Percentiles rank a stretch among this genome's conserved stretches.
Conservation (phyloP, 2,329 filamentous ascomycete species). For the Corynespora cassiicola region DNA sequence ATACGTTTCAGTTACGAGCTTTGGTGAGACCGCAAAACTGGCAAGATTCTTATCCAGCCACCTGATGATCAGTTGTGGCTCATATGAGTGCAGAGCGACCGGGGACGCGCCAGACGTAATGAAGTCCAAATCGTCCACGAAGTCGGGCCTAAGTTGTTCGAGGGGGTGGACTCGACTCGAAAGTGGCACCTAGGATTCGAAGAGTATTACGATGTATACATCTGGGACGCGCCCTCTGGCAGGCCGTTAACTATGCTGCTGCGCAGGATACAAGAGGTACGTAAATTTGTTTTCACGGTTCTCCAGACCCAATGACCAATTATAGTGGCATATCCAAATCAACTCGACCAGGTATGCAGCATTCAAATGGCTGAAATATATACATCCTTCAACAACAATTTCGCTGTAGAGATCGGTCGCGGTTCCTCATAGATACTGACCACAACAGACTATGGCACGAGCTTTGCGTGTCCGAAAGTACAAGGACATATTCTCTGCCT, state of each 20-base stretch:
- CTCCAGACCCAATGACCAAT: too few species aligned
- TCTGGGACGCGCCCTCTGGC: conserved; percentile 49
- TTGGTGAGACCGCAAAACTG: conserved; percentile 52
- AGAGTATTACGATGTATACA: conserved; percentile 52
- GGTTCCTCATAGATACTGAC: conserved; percentile 8
- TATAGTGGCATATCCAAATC: too few species aligned
- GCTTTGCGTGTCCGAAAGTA: conserved; percentile 39
- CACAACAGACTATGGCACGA: conserved; percentile 42
- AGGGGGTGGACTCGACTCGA: conserved; percentile 45
- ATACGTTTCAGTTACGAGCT: conserved; percentile 43
- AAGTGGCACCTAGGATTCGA: conserved; percentile 51
- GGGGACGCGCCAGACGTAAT: conserved; percentile 48
- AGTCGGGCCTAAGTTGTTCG: conserved; percentile 48
- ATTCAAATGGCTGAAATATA: too few species aligned
- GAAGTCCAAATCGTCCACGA: conserved; percentile 44
- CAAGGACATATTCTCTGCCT: conserved; percentile 40
- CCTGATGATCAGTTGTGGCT: conserved; percentile 50
- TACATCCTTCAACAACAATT: too few species aligned
- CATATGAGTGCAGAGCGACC: conserved; percentile 45
- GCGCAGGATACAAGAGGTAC: conserved; percentile 38
- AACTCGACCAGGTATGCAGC: too few species aligned
- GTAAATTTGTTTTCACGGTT: conserved; percentile 2
- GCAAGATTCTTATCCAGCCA: conserved; percentile 43
- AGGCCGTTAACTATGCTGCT: conserved; percentile 35
- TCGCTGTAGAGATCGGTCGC: not conserved